Conservation (phyloP, 2,329 filamentous ascomycete species). For the Coniochaeta sp. region DNA sequence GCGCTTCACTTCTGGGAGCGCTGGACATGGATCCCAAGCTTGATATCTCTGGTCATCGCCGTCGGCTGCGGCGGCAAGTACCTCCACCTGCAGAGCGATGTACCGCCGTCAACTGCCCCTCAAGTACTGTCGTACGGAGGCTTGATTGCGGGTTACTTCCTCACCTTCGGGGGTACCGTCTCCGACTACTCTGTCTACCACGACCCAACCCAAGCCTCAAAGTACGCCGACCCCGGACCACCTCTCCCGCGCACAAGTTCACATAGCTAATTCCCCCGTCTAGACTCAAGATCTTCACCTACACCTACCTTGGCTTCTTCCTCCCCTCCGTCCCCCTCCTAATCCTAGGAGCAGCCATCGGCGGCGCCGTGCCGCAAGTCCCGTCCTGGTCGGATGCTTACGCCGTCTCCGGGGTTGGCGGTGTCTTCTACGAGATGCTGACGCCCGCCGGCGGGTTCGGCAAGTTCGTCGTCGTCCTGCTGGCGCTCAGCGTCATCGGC, state of each 20-base stretch:
- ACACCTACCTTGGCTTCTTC: conserved; percentile 44
- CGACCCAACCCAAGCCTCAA: conserved; percentile 30
- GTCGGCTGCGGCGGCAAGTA: conserved; percentile 45
- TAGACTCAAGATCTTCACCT: conserved; percentile 33
- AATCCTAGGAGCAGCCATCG: conserved; percentile 41
- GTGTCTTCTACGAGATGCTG: conserved; percentile 39
- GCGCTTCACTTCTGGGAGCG: conserved; percentile 46
- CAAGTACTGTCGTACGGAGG: conserved; percentile 36
- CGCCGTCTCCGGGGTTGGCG: conserved; percentile 31
- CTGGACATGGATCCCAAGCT: conserved; percentile 49
- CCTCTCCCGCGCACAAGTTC: background rate
- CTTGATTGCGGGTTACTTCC: conserved; percentile 43
- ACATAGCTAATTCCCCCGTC: conserved; percentile 8
- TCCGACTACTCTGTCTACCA: conserved; percentile 55
- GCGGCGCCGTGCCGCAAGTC: conserved; percentile 38
- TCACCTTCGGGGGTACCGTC: conserved; percentile 46
- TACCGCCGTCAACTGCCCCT: conserved; percentile 26
- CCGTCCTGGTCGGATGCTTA: conserved; percentile 33
- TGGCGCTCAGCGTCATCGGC: conserved; percentile 35
- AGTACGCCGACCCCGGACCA: conserved; percentile 17
- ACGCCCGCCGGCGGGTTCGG: conserved; percentile 37
- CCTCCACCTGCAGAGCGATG: conserved; percentile 36
- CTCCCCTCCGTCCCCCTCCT: conserved; percentile 42
- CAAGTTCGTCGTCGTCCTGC: conserved; percentile 36
- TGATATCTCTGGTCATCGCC: conserved; percentile 43